Evolutionary conservation across 148 eudicot genomes (phyloP).

Genomic region (Silene conica): DNA sequence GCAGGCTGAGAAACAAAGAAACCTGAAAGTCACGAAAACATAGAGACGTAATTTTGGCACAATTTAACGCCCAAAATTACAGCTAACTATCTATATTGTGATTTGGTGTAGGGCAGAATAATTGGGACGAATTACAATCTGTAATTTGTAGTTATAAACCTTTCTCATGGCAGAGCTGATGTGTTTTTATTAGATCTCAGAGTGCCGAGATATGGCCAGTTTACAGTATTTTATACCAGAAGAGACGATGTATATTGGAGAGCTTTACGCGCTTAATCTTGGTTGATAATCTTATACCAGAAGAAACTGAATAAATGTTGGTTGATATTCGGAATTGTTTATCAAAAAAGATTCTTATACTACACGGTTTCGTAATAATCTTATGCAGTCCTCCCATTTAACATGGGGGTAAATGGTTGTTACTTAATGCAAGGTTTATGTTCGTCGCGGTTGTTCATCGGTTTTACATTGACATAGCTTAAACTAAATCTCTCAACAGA

Average conservation of each 20-base stretch:
- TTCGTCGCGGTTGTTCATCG: too few species aligned
- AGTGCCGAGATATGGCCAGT: conserved; percentile 35
- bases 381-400: neutral
- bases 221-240: neutral
- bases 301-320: neutral
- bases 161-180: conserved; percentile 50
- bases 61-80: conserved; percentile 54
- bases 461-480: too few species aligned
- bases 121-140: conserved; percentile 21
- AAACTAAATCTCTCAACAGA: too few species aligned
- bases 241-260: conserved; percentile 26
- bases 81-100: conserved; percentile 43
- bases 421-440: too few species aligned
- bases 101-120: conserved; percentile 24
- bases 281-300: neutral
- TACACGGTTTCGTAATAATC: neutral
- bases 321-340: neutral
- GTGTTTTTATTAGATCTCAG: conserved; percentile 46
- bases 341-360: too few species aligned
- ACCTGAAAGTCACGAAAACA: conserved; percentile 17
- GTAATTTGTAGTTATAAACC: conserved; percentile 27
- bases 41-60: conserved; percentile 52
- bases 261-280: conserved; percentile 11
- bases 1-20: conserved; percentile 44
- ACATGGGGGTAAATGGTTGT: too few species aligned